These are phyloP conservation scores for Hyphopichia fennica DNA, from an alignment of 1,139 yeast genomes.

Conservation along the genomic window DNA sequence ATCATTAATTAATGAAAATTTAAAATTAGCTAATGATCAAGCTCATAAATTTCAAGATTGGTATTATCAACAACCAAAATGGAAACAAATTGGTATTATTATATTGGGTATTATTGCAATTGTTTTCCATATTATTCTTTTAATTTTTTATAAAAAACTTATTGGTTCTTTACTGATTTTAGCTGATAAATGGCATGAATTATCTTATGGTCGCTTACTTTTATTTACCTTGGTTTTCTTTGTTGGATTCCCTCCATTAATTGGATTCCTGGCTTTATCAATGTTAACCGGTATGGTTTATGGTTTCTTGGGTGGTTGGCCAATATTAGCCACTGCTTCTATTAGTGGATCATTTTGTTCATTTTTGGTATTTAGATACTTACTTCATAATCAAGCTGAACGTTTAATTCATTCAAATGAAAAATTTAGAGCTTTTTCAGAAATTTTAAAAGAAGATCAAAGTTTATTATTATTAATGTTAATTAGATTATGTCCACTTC, in stretches of 20 bases:
- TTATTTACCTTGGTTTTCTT: constrained; percentile 47
- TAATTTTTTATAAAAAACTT: constrained; percentile 51
- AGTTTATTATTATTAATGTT: constrained; percentile 67
- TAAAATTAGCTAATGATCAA: background rate
- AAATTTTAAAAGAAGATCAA: constrained; percentile 62
- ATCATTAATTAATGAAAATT: background rate
- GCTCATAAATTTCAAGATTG: constrained; percentile 10
- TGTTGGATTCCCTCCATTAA: constrained; percentile 78
- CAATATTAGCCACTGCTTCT: constrained; percentile 67
- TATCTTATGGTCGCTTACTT: constrained; percentile 52
- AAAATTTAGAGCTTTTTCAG: constrained; percentile 72
- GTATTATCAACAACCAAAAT: constrained; percentile 19
- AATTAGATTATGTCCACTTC: constrained; percentile 85
- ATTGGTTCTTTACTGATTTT: constrained; percentile 43
- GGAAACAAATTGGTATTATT: constrained; percentile 13
- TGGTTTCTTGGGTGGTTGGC: constrained; percentile 83
- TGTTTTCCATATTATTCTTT: constrained; percentile 25
- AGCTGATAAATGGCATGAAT: constrained; percentile 46
- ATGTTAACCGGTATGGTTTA: constrained; percentile 78
- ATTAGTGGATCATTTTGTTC: constrained; percentile 72
- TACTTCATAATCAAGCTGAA: constrained; percentile 57
- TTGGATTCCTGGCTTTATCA: constrained; percentile 76
- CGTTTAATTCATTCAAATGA: constrained; percentile 51
- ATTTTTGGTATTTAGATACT: constrained; percentile 64
- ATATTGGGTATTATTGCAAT: constrained; percentile 14